Percentiles rank a stretch among this genome's conserved stretches.
Evolutionary conservation across 805 yeast genomes (phyloP).

Genomic region (Metschnikowia arizonensis): DNA sequence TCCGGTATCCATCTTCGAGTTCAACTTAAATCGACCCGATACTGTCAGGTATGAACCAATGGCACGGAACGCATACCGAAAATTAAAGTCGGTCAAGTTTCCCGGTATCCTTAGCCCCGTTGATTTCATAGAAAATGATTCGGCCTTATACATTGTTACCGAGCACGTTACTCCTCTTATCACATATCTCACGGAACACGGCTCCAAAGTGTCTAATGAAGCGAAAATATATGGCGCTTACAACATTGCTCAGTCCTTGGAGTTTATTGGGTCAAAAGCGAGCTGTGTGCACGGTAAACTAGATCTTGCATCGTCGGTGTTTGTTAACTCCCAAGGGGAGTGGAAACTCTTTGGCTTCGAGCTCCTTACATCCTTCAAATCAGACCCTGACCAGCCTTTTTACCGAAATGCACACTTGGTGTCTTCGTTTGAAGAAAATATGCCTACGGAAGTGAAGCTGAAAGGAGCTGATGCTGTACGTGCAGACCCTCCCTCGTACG

Average conservation of each 20-base stretch:
- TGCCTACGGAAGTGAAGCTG: constrained; percentile 47
- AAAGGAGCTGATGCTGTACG: constrained; percentile 42
- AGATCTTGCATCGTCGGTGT: constrained; percentile 49
- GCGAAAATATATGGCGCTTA: constrained; percentile 52
- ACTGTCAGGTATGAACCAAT: constrained; percentile 25
- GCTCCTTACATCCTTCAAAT: constrained; percentile 45
- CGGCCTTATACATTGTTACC: constrained; percentile 54
- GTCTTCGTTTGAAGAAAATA: constrained; percentile 24
- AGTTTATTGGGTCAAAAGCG: constrained; percentile 55
- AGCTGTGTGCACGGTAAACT: constrained; percentile 63
- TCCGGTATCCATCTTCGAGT: constrained; percentile 63
- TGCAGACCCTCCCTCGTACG: constrained; percentile 45
- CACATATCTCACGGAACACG: constrained; percentile 32
- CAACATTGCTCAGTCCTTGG: constrained; percentile 50
- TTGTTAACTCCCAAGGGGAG: constrained; percentile 64
- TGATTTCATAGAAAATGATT: constrained; percentile 63
- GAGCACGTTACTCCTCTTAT: constrained; percentile 60
- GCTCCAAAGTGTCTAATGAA: constrained; percentile 25
- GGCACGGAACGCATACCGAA: constrained; percentile 37
- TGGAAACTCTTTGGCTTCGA: constrained; percentile 87
- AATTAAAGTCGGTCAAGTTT: constrained; percentile 53
- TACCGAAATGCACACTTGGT: constrained; percentile 31
- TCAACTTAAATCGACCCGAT: constrained; percentile 43
- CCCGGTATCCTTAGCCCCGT: constrained; percentile 66
- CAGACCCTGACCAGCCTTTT: constrained; percentile 44